Percentiles rank a stretch among this genome's conserved stretches.
These are phyloP conservation scores for Fraxinus velutina DNA, from an alignment of 305 asterid species.

Conservation along the genomic window DNA sequence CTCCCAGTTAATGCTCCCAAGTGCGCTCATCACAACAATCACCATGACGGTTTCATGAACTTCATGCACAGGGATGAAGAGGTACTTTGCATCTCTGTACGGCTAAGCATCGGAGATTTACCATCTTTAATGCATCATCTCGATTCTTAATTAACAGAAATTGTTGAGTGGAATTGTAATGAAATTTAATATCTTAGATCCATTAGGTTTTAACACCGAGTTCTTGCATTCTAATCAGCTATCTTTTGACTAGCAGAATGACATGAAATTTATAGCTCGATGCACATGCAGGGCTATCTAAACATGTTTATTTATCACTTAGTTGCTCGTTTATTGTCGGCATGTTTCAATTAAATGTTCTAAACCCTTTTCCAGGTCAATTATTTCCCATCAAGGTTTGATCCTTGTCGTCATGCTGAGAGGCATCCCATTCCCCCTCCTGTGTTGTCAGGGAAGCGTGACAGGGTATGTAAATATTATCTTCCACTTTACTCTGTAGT, in stretches of 20 bases:
- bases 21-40: constrained; percentile 83
- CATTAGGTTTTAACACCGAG: neutral
- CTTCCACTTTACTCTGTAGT: neutral
- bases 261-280: neutral
- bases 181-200: neutral
- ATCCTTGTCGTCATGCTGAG: constrained; percentile 43
- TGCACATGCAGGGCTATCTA: neutral
- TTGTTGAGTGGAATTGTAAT: neutral
- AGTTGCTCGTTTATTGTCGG: neutral
- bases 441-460: constrained; percentile 41
- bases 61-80: constrained; percentile 77
- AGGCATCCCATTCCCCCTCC: constrained; percentile 39
- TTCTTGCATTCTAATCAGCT: neutral
- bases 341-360: constrained; percentile 8
- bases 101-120: neutral
- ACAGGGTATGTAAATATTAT: constrained; percentile 26
- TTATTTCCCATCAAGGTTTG: constrained; percentile 51
- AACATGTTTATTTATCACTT: neutral
- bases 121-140: neutral
- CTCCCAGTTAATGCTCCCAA: constrained; percentile 94
- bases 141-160: neutral
- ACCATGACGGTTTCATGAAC: constrained; percentile 90
- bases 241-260: neutral
- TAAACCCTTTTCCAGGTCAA: constrained; percentile 32
- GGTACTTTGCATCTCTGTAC: constrained; percentile 33